Conservation (phyloP, 805 yeast genomes). For the Candida alai region DNA sequence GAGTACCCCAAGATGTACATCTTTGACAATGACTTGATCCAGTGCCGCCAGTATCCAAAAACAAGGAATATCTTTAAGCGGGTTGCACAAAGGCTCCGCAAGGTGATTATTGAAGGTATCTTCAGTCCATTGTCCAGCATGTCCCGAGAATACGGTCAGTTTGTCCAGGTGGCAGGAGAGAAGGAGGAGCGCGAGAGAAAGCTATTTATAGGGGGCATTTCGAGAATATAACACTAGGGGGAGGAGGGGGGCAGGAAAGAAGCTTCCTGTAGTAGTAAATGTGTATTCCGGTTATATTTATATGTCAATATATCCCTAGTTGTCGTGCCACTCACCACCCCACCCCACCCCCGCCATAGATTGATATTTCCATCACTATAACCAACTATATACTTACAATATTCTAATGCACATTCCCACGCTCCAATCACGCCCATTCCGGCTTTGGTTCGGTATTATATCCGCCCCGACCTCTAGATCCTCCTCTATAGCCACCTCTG, state of each 20-base stretch:
- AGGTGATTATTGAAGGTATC: slow-evolving; percentile 19
- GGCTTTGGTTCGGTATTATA: slow-evolving; percentile 19
- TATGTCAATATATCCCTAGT: too few relatives aligned
- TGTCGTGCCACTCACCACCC: too few relatives aligned
- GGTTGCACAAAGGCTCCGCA: slow-evolving; percentile 15
- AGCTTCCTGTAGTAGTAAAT: too few relatives aligned
- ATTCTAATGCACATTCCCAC: too few relatives aligned
- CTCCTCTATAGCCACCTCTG: slow-evolving; percentile 15
- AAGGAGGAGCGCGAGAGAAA: slow-evolving; percentile 20
- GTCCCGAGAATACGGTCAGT: slow-evolving; percentile 19
- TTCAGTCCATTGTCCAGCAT: slow-evolving; percentile 25
- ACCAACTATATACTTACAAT: too few relatives aligned
- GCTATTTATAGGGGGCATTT: slow-evolving; percentile 24
- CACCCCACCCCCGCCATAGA: too few relatives aligned
- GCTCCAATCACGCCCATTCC: slow-evolving; percentile 34
- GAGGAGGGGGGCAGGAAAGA: not conserved
- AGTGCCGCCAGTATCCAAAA: slow-evolving; percentile 18
- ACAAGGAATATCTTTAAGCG: slow-evolving; percentile 15
- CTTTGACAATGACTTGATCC: slow-evolving; percentile 26
- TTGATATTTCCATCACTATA: too few relatives aligned
- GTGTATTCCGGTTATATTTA: too few relatives aligned
- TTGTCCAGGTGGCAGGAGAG: slow-evolving; percentile 17
- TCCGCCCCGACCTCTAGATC: slow-evolving; percentile 18
- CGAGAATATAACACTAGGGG: slow-evolving; percentile 15
- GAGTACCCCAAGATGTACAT: slow-evolving; percentile 24